Percentiles rank a stretch among this genome's conserved stretches.
These are phyloP conservation scores for Carallia brachiata DNA, from an alignment of 345 rosid species.

Conservation along the genomic window DNA sequence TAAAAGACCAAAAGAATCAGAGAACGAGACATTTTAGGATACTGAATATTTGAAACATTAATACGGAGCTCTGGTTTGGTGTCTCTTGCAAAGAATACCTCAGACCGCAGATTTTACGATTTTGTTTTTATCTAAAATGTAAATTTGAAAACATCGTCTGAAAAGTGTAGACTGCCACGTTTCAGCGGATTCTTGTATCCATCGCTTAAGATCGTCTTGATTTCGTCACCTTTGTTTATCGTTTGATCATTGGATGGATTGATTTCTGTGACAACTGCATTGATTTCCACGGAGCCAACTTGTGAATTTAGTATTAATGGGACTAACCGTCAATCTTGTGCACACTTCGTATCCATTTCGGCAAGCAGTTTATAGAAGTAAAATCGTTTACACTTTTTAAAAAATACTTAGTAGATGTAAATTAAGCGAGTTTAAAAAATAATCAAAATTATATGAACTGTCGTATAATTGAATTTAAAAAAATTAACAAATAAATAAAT, in stretches of 20 bases:
- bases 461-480: no score
- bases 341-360: neutral
- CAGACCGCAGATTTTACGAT: neutral
- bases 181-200: conserved; percentile 8
- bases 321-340: neutral
- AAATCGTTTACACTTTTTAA: neutral
- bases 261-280: neutral
- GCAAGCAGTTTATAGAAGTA: neutral
- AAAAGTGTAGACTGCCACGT: neutral
- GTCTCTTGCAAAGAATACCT: neutral
- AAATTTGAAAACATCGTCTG: neutral
- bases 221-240: neutral
- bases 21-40: no score
- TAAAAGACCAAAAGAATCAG: no score
- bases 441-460: no score
- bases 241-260: no score
- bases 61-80: neutral
- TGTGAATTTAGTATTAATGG: neutral
- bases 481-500: no score
- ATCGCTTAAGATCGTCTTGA: neutral
- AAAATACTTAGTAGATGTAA: no score
- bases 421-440: no score
- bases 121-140: neutral
- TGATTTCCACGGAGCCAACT: neutral
- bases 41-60: no score